Evolutionary conservation across 805 yeast genomes (phyloP).

Genomic region (Wickerhamiella brachini): DNA sequence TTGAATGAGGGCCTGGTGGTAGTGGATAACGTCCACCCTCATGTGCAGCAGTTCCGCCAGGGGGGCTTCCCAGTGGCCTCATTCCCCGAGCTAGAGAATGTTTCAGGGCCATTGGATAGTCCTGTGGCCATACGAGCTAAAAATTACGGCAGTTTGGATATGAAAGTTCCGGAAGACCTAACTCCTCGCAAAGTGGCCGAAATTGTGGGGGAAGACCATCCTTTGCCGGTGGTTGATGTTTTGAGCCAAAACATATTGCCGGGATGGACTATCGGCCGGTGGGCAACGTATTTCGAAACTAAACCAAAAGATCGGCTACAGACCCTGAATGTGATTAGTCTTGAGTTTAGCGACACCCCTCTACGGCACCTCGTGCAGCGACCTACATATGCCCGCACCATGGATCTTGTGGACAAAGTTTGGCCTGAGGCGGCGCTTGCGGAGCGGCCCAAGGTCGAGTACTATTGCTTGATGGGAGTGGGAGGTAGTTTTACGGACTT

Average conservation of each 20-base stretch:
- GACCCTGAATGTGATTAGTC: constrained; percentile 64
- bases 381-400: constrained; percentile 48
- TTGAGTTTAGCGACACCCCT: constrained; percentile 54
- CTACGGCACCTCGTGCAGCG: constrained; percentile 40
- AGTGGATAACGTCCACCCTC: constrained; percentile 10
- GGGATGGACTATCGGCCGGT: constrained; percentile 54
- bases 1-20: constrained; percentile 45
- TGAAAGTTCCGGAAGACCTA: constrained; percentile 42
- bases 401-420: constrained; percentile 56
- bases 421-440: constrained; percentile 33
- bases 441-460: constrained; percentile 32
- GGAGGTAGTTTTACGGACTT: constrained; percentile 72
- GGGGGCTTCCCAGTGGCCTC: constrained; percentile 21
- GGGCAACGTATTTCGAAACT: constrained; percentile 58
- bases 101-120: constrained; percentile 25
- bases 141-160: constrained; percentile 27
- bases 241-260: constrained; percentile 50
- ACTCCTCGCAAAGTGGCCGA: constrained; percentile 44
- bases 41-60: constrained; percentile 8
- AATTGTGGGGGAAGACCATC: constrained; percentile 45
- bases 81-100: constrained; percentile 19
- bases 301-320: constrained; percentile 38
- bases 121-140: constrained; percentile 35
- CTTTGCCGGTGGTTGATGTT: constrained; percentile 81
- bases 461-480: constrained; percentile 79